These are phyloP conservation scores for Penicillium sp. DNA, from an alignment of 2,329 filamentous ascomycete species.

Conservation along the genomic window DNA sequence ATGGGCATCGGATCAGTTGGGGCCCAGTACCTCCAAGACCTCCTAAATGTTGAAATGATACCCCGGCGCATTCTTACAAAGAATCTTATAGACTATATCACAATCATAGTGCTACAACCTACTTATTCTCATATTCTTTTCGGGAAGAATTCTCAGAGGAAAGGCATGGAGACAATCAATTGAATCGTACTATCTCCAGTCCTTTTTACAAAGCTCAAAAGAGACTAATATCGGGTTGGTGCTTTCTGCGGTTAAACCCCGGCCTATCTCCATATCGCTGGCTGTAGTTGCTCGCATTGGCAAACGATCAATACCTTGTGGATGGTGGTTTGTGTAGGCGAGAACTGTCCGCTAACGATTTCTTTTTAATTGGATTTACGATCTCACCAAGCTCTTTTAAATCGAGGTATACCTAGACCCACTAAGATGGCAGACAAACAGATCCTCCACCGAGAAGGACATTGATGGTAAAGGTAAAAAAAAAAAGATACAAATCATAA, in stretches of 20 bases:
- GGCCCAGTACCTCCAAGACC: constrained; percentile 4
- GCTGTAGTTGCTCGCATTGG: not conserved
- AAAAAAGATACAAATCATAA: constrained; percentile 5
- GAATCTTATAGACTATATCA: not conserved
- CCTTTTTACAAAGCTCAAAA: not conserved
- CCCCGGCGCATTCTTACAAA: constrained; percentile 1
- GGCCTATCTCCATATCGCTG: not conserved
- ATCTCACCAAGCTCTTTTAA: not conserved
- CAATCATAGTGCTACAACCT: too few species aligned
- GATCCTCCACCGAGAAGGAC: too few species aligned
- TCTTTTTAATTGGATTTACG: too few species aligned
- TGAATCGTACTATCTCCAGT: too few species aligned
- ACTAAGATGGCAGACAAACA: too few species aligned
- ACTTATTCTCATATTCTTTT: too few species aligned
- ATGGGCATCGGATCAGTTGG: constrained; percentile 51
- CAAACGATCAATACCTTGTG: not conserved
- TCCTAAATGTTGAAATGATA: constrained; percentile 12
- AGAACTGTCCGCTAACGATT: not conserved
- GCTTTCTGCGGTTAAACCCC: not conserved
- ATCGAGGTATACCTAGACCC: too few species aligned
- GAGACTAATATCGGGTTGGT: not conserved
- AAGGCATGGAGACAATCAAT: too few species aligned
- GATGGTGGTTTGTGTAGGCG: not conserved
- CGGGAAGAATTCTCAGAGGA: too few species aligned
- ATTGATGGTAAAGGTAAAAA: not conserved